Evolutionary conservation across 2,329 filamentous ascomycete species (phyloP), one percentile per base, ranked within the genome.

Genomic region (Mycocentrospora acerina): DNA sequence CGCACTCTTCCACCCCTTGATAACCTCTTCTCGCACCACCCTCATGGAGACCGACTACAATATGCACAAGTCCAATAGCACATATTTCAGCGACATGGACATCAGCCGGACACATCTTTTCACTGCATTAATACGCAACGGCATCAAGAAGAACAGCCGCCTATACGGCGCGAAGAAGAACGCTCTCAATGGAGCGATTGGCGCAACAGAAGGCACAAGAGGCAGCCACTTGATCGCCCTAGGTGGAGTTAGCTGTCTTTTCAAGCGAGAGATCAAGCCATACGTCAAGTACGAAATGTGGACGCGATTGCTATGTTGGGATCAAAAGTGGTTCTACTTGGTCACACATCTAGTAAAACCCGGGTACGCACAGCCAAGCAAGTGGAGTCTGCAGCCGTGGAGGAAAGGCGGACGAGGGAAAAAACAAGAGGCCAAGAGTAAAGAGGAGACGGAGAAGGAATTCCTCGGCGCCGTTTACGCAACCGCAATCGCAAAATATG

Each of bases 21-120:
- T 87, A 42, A 81, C 83, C 12, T 72, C 75, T 26, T 81, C 84
- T 6, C 80, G 82, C 59, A 80, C 85, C 11, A 80, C 86, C 1
- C 70, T 86, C 37, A 77, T 86, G 53, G 89, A 95, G 69, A 88
- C 84, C 57, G 90, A 95, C 71, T 89, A 90, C 72, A 91, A 93
- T 71, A 61, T 89, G 29, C 86, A 91, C 76, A 90, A 90, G 65
- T 83, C 83, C 46, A 88, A 90, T 71, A 82, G 80, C 54, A 95
- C 90, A 19, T 95, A 94, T 73, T 95, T 95, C 63, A 75, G 82
- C 51, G 89, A 95, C 67, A 81, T 94, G 51, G 90, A 95, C 68
- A 79, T 91, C 43, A 82, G 85, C 26, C 86, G 93, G 40, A 86
- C 86, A 1, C 87, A 94, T 49, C 80, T 93, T 7, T 81, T 94